Percentiles rank a stretch among this genome's conserved stretches.
These are phyloP conservation scores for Saccharomycopsis schoenii DNA, from an alignment of 805 yeast genomes.

Conservation along the genomic window DNA sequence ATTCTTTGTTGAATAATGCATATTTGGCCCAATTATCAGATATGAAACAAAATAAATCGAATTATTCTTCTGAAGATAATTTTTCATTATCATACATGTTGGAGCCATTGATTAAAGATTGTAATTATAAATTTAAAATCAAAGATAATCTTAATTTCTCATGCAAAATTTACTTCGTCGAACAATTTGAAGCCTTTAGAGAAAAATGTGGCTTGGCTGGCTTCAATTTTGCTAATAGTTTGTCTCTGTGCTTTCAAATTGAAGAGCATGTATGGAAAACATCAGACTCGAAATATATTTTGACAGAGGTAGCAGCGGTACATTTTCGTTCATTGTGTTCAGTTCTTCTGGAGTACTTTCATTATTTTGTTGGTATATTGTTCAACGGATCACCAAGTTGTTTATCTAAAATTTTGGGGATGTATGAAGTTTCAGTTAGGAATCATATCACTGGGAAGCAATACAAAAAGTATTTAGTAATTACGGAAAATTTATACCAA, in stretches of 20 bases:
- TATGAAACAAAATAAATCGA: not conserved
- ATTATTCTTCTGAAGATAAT: not conserved
- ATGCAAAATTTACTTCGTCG: constrained; percentile 91
- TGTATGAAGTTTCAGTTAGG: constrained; percentile 84
- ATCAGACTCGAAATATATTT: constrained; percentile 75
- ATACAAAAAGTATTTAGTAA: constrained; percentile 79
- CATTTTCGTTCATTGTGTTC: constrained; percentile 90
- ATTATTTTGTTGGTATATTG: constrained; percentile 88
- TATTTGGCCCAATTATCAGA: not conserved
- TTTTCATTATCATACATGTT: not conserved
- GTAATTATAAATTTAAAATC: not conserved
- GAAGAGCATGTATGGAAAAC: constrained; percentile 95
- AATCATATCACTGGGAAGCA: constrained; percentile 67
- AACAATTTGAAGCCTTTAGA: constrained; percentile 92
- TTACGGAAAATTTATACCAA: constrained; percentile 92
- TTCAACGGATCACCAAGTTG: constrained; percentile 94
- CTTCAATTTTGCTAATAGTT: constrained; percentile 65
- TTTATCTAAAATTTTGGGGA: constrained; percentile 88
- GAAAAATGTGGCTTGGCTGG: constrained; percentile 56
- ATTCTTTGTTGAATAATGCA: constrained; percentile 65
- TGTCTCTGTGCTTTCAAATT: constrained; percentile 91
- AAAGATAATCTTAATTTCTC: constrained; percentile 64
- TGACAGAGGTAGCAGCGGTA: constrained; percentile 78
- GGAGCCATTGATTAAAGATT: not conserved
- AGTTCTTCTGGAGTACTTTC: constrained; percentile 94